Evolutionary conservation across 208 protist genomes (phyloP), one percentile per base, ranked within the genome.

Genomic region (Acanthamoeba royreba): DNA sequence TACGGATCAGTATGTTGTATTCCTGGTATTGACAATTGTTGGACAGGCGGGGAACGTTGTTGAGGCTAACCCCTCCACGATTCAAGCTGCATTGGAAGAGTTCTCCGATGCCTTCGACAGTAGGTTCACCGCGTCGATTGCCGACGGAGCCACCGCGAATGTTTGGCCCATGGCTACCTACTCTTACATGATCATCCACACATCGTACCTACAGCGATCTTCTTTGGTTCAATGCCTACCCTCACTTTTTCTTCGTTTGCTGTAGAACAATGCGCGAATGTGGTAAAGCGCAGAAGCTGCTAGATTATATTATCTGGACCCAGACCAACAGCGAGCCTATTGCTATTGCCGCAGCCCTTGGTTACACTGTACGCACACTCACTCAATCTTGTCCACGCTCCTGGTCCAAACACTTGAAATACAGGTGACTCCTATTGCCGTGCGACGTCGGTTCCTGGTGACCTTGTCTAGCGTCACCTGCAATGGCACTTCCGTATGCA

Each of bases 121-220:
- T 42, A n/a, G 35, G 0, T 69, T 90, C 25, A 0, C n/a, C 5
- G 83, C 53, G 0, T 25, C 0, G 5, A 22, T 90, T 7, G 38
- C 45, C 33, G 83, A 90, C 38, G 83, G 83, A 4, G 11, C 83
- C 25, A 69, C 83, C 8, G n/a, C 46, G 11, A 35, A 69, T 22
- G 83, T 35, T 35, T 90, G 83, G 83, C 83, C 83, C n/a, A 90
- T 90, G 53, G 83, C 83, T 17, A 69, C 83, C 83, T 90, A 90
- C 52, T 72, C 52, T 25, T 90, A 90, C 49, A 19, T 90, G 33
- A 15, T 90, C 35, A 47, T 90, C 83, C 83, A 69, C 52, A 69
- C 17, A 15, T 46, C 17, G 53, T 47, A 61, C 17, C n/a, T 5
- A 19, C 42, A 42, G 42, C 43, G 25, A 5, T 19, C 63, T 74